Conservation (phyloP, 2,329 filamentous ascomycete genomes). For the Alternaria brassicicola region DNA sequence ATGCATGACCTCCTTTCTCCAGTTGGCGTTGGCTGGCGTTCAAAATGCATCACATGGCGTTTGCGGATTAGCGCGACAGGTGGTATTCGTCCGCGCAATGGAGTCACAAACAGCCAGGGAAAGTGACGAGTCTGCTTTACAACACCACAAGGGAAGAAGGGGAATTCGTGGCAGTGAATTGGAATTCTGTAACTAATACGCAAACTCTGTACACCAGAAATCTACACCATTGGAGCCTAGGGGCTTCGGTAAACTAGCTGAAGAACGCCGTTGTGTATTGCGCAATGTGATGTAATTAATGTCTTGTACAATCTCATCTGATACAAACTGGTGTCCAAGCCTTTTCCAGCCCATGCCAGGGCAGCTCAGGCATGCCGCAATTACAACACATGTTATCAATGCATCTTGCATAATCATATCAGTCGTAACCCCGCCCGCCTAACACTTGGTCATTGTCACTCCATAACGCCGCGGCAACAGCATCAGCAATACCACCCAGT, state of each 20-base stretch:
- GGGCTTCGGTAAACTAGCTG: background rate
- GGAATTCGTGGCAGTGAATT: background rate
- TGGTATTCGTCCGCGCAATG: constrained; percentile 2
- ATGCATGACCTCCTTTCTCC: constrained; percentile 1
- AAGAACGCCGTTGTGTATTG: background rate
- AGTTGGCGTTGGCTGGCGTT: constrained; percentile 14
- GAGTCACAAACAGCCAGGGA: constrained; percentile 1
- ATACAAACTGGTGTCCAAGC: background rate
- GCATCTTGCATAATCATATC: background rate
- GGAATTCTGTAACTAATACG: constrained; percentile 29
- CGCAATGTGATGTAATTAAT: background rate
- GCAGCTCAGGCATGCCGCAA: background rate
- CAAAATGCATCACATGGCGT: constrained; percentile 17
- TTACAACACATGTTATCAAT: background rate
- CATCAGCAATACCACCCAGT: background rate
- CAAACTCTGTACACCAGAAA: constrained; percentile 26
- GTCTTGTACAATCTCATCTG: background rate
- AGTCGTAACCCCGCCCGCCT: background rate
- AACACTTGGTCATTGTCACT: background rate
- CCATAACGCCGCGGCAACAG: background rate
- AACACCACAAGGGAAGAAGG: background rate
- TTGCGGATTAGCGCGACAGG: constrained; percentile 1
- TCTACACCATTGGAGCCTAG: constrained; percentile 28
- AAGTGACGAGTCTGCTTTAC: constrained; percentile 5
- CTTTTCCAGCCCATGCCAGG: background rate